These are phyloP conservation scores for Yamadazyma taylorii DNA, from an alignment of 1,139 yeast genomes.

Conservation along the genomic window DNA sequence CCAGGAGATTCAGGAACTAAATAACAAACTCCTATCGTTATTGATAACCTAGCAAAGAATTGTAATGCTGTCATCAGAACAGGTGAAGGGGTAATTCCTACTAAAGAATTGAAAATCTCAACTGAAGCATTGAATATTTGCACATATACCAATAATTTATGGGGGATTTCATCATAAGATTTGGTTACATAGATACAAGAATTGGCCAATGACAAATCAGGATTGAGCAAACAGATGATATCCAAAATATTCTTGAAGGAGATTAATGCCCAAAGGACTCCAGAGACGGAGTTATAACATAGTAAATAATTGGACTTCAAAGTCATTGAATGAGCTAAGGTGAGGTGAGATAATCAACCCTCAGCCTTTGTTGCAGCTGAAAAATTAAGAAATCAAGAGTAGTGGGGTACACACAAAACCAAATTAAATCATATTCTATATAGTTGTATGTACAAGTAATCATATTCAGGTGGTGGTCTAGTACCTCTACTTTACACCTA, in stretches of 20 bases:
- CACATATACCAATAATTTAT: slow-evolving; percentile 26
- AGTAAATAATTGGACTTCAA: slow-evolving; percentile 18
- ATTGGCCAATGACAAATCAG: background rate
- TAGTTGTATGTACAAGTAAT: too few relatives aligned
- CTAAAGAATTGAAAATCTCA: slow-evolving; percentile 27
- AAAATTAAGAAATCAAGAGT: too few relatives aligned
- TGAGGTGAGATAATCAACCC: background rate
- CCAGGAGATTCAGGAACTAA: slow-evolving; percentile 34
- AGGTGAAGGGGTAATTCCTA: slow-evolving; percentile 34
- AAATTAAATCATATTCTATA: too few relatives aligned
- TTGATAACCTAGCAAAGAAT: slow-evolving; percentile 33
- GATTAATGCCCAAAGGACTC: slow-evolving; percentile 66
- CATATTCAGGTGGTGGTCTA: too few relatives aligned
- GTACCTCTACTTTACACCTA: too few relatives aligned
- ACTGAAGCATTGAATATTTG: slow-evolving; percentile 31
- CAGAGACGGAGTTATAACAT: slow-evolving; percentile 64
- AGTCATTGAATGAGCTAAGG: too few relatives aligned
- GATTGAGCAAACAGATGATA: slow-evolving; percentile 10
- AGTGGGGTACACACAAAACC: too few relatives aligned
- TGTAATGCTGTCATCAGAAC: slow-evolving; percentile 30
- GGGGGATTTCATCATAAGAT: slow-evolving; percentile 25
- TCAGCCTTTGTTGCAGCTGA: too few relatives aligned
- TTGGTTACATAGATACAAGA: slow-evolving; percentile 14
- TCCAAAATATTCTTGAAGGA: slow-evolving; percentile 19
- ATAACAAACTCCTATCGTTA: slow-evolving; percentile 33